phyloP scores from a whole-genome alignment of 2,329 filamentous ascomycete species.

The Sclerotinia sclerotiorum region DNA sequence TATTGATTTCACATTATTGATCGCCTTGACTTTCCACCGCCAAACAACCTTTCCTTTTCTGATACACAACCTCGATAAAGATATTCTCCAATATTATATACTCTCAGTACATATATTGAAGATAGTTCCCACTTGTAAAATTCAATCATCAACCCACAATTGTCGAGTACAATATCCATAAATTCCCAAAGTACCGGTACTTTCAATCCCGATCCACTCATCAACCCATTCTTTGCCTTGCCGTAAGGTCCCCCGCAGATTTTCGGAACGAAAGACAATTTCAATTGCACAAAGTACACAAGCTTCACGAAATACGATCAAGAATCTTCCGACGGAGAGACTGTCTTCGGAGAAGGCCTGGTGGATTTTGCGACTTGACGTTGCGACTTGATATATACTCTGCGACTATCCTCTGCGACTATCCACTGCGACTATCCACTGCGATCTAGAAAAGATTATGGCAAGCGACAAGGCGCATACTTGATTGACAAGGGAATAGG shows the following conservation, averaged over 20 bases:
- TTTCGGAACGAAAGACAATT: slow-evolving; percentile 16
- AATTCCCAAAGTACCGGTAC: neutral
- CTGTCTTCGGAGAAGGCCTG: neutral
- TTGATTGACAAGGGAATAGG: neutral
- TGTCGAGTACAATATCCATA: neutral
- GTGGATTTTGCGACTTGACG: slow-evolving; percentile 1
- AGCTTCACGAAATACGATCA: neutral
- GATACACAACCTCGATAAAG: too few relatives aligned
- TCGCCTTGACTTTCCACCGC: neutral
- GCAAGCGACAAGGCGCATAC: neutral
- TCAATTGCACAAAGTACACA: slow-evolving; percentile 6
- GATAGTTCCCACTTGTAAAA: too few relatives aligned
- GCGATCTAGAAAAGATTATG: neutral
- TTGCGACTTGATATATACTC: neutral
- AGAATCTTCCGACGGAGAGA: neutral
- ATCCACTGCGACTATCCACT: neutral
- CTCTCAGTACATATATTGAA: too few relatives aligned
- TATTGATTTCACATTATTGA: too few relatives aligned
- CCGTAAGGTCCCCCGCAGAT: slow-evolving; percentile 7
- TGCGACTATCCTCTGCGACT: neutral
- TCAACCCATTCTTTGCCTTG: neutral
- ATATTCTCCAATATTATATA: too few relatives aligned
- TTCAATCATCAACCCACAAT: neutral
- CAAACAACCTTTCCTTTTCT: neutral
- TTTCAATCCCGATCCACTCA: slow-evolving; percentile 5